Evolutionary conservation across 2,329 filamentous ascomycete genomes (phyloP).

Genomic region (Colletotrichum phormii): DNA sequence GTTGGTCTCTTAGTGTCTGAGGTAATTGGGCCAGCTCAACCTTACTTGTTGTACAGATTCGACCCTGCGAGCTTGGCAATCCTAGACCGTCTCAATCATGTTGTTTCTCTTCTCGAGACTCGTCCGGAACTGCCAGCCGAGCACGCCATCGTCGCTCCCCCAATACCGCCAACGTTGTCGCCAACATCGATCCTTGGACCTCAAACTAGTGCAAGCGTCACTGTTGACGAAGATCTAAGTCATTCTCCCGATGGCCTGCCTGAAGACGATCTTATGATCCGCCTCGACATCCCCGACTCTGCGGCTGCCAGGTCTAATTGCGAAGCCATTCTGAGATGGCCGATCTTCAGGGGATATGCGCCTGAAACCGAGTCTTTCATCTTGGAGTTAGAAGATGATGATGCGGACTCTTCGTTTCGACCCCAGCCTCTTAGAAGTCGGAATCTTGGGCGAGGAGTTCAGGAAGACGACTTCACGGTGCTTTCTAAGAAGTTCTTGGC

Average conservation of each 20-base stretch:
- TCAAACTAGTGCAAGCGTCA: background rate
- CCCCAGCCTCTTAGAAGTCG: background rate
- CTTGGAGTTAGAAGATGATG: slow-evolving; percentile 36
- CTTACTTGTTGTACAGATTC: slow-evolving; percentile 41
- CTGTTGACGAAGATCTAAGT: background rate
- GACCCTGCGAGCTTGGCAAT: slow-evolving; percentile 51
- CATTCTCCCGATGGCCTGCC: background rate
- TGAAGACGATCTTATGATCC: slow-evolving; percentile 18
- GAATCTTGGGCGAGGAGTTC: slow-evolving; percentile 39
- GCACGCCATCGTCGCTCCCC: background rate
- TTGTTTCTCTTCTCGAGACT: slow-evolving; percentile 40
- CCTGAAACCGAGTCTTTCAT: slow-evolving; percentile 39
- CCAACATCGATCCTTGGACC: background rate
- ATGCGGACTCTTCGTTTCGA: slow-evolving; percentile 21
- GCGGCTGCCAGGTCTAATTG: slow-evolving; percentile 37
- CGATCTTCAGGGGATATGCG: slow-evolving; percentile 42
- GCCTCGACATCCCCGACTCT: slow-evolving; percentile 34
- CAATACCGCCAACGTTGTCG: background rate
- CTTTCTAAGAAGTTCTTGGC: slow-evolving; percentile 44
- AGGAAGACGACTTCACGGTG: slow-evolving; percentile 43
- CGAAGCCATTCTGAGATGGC: slow-evolving; percentile 45
- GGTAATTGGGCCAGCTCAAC: background rate
- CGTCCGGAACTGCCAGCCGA: background rate
- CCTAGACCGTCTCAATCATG: slow-evolving; percentile 44
- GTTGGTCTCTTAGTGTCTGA: background rate